phyloP scores from a whole-genome alignment of 1,284 basidiomycete genomes.

The Coniferiporia weirii region DNA sequence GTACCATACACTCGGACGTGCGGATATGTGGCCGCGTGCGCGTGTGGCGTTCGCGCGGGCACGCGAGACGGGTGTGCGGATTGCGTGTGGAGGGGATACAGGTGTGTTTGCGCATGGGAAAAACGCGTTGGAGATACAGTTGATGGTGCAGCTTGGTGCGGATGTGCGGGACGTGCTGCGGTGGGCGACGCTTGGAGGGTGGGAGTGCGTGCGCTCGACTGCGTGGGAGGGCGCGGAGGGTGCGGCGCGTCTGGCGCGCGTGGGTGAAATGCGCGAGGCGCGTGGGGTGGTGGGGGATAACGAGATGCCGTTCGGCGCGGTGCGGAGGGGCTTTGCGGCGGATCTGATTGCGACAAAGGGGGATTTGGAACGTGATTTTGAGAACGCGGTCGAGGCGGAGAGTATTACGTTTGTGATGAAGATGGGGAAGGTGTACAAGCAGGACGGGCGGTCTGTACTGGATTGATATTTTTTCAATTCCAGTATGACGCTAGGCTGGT shows the following conservation, averaged over 20 bases:
- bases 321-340: slow-evolving; percentile 50
- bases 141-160: slow-evolving; percentile 56
- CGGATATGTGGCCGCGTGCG: slow-evolving; percentile 36
- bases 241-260: slow-evolving; percentile 27
- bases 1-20: slow-evolving; percentile 33
- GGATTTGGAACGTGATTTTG: slow-evolving; percentile 46
- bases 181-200: slow-evolving; percentile 58
- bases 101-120: slow-evolving; percentile 58
- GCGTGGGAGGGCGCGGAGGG: slow-evolving; percentile 44
- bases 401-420: slow-evolving; percentile 57
- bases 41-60: slow-evolving; percentile 41
- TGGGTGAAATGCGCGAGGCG: slow-evolving; percentile 29
- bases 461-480: no score
- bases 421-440: slow-evolving; percentile 46
- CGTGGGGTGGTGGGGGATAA: slow-evolving; percentile 40
- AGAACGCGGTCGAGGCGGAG: slow-evolving; percentile 37
- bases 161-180: slow-evolving; percentile 46
- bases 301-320: slow-evolving; percentile 51
- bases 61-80: slow-evolving; percentile 37
- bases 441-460: slow-evolving; percentile 27
- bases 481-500: no score
- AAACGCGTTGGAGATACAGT: slow-evolving; percentile 55
- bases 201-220: slow-evolving; percentile 48
- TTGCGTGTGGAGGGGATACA: slow-evolving; percentile 62
- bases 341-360: slow-evolving; percentile 51